Evolutionary conservation across 2,329 filamentous ascomycete genomes (phyloP).

Genomic region (Exophiala bonariae): DNA sequence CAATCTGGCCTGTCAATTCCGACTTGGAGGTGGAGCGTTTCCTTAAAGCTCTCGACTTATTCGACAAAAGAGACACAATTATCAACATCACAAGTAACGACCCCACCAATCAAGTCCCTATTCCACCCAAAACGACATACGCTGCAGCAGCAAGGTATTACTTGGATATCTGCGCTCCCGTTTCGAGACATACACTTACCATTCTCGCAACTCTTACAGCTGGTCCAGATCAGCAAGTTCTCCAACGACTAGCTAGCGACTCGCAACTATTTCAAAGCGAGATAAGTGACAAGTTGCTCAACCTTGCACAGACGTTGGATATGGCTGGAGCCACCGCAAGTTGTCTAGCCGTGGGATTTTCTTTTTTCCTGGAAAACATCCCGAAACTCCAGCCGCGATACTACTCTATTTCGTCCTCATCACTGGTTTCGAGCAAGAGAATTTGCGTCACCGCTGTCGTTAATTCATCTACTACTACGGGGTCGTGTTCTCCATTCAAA

Average conservation of each 20-base stretch:
- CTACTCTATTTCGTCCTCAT: constrained; percentile 99
- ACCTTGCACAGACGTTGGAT: constrained; percentile 79
- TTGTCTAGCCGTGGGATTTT: constrained; percentile 88
- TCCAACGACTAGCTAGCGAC: constrained; percentile 84
- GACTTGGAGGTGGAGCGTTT: constrained; percentile 36
- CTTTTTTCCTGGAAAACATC: constrained; percentile 87
- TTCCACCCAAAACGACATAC: too few relatives aligned
- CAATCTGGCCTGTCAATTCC: constrained; percentile 43
- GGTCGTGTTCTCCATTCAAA: constrained; percentile 76
- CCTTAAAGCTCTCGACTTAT: constrained; percentile 32
- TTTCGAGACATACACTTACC: too few relatives aligned
- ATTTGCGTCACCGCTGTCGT: constrained; percentile 95
- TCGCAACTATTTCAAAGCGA: constrained; percentile 94
- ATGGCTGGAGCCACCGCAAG: constrained; percentile 68
- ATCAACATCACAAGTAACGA: constrained; percentile 25
- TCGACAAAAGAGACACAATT: constrained; percentile 24
- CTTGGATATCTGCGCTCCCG: too few relatives aligned
- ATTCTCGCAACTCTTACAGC: too few relatives aligned
- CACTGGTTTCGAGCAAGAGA: constrained; percentile 86
- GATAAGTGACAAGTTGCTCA: constrained; percentile 77
- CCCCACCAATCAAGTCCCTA: constrained; percentile 18
- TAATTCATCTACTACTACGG: constrained; percentile 76
- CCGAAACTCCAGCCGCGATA: constrained; percentile 96
- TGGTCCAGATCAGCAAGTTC: constrained; percentile 79
- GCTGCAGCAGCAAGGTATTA: too few relatives aligned